Evolutionary conservation across 176 grass and related monocot species (phyloP).

Genomic region (Themeda triandra): DNA sequence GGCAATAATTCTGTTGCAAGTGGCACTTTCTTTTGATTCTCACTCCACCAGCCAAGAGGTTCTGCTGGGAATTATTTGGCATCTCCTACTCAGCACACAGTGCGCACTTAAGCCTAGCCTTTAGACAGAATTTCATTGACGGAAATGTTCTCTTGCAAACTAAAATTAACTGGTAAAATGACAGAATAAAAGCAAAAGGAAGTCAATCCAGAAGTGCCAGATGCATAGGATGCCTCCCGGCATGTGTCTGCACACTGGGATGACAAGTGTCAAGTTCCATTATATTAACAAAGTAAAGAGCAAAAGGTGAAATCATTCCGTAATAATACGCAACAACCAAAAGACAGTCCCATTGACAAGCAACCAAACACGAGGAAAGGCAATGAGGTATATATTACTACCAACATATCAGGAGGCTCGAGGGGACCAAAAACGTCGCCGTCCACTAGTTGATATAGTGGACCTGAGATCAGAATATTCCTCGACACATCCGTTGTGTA

Average conservation of each 20-base stretch:
- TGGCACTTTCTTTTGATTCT: constrained; percentile 26
- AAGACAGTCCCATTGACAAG: neutral
- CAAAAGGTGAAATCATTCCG: neutral
- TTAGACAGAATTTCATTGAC: constrained; percentile 9
- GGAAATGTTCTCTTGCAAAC: neutral
- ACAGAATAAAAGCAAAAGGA: neutral
- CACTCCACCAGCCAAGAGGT: constrained; percentile 35
- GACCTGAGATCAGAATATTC: constrained; percentile 39
- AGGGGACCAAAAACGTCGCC: constrained; percentile 15
- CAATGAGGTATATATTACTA: constrained; percentile 4
- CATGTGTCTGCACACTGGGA: neutral
- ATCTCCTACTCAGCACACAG: constrained; percentile 19
- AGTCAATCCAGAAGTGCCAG: neutral
- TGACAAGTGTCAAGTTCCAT: neutral
- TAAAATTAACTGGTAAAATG: neutral
- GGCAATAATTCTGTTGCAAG: neutral
- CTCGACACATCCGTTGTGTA: constrained; percentile 22
- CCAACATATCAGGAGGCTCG: neutral
- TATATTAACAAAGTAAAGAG: constrained; percentile 8
- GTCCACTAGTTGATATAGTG: constrained; percentile 40
- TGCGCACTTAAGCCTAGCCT: neutral
- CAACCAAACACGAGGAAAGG: neutral
- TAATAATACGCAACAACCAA: neutral
- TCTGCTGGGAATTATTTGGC: constrained; percentile 26
- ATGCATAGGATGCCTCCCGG: neutral